Conservation (phyloP, 345 rosid genomes). For the Corchorus olitorius region DNA sequence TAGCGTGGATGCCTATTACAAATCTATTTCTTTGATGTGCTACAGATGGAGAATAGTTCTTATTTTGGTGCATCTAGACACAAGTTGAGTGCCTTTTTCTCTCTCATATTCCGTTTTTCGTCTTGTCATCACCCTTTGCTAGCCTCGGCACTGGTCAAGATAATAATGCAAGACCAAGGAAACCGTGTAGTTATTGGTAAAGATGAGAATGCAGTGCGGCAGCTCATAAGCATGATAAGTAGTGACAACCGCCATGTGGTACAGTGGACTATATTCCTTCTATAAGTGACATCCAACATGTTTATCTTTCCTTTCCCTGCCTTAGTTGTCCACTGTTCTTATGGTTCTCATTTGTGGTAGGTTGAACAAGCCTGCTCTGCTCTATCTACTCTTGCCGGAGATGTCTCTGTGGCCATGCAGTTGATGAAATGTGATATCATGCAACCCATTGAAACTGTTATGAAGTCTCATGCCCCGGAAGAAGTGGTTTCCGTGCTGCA, state of each 20-base stretch:
- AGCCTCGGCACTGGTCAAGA: slow-evolving; percentile 96
- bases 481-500: slow-evolving; percentile 90
- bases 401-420: slow-evolving; percentile 85
- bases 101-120: slow-evolving; percentile 96
- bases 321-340: slow-evolving; percentile 26
- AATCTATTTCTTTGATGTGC: slow-evolving; percentile 26
- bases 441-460: slow-evolving; percentile 90
- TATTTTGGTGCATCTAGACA: slow-evolving; percentile 93
- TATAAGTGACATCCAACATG: not conserved
- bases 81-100: slow-evolving; percentile 97
- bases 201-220: slow-evolving; percentile 99
- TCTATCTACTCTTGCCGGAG: slow-evolving; percentile 91
- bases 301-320: slow-evolving; percentile 8
- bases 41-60: slow-evolving; percentile 89
- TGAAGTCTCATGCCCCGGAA: slow-evolving; percentile 70
- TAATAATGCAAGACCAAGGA: slow-evolving; percentile 86
- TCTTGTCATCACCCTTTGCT: slow-evolving; percentile 98
- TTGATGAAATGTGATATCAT: slow-evolving; percentile 96
- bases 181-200: slow-evolving; percentile 86
- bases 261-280: slow-evolving; percentile 30
- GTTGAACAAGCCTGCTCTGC: slow-evolving; percentile 98
- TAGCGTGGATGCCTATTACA: not conserved
- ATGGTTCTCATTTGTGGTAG: slow-evolving; percentile 43
- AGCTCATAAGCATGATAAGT: slow-evolving; percentile 98
- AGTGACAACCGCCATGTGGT: slow-evolving; percentile 95